Conservation (phyloP, 805 yeast genomes). For the Monosporozyma aquatica region DNA sequence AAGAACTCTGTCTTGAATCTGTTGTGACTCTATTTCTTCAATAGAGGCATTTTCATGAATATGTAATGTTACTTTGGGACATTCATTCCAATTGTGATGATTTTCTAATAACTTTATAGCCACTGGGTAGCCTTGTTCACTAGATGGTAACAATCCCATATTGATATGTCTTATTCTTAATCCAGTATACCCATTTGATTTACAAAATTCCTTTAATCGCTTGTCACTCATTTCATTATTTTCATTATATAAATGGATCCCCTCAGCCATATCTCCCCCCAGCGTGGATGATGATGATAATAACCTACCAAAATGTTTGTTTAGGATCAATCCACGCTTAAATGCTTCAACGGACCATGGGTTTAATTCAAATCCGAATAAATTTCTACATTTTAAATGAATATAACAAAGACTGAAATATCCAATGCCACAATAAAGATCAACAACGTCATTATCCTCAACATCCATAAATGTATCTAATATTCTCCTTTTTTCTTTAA, state of each 20-base stretch:
- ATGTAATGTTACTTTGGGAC: slow-evolving; percentile 36
- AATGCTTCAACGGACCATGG: slow-evolving; percentile 79
- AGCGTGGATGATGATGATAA: too few relatives aligned
- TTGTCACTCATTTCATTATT: slow-evolving; percentile 44
- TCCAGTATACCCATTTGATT: slow-evolving; percentile 19
- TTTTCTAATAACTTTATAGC: slow-evolving; percentile 25
- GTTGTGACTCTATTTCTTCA: slow-evolving; percentile 29
- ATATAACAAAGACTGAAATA: slow-evolving; percentile 69
- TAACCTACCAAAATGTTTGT: slow-evolving; percentile 26
- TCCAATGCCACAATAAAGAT: slow-evolving; percentile 79
- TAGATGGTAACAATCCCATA: slow-evolving; percentile 69
- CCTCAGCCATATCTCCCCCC: slow-evolving; percentile 11
- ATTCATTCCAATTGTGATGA: slow-evolving; percentile 10
- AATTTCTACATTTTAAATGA: slow-evolving; percentile 39
- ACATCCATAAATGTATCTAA: slow-evolving; percentile 35
- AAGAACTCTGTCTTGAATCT: slow-evolving; percentile 6
- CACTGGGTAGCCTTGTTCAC: slow-evolving; percentile 51
- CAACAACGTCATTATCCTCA: slow-evolving; percentile 42
- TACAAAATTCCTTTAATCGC: slow-evolving; percentile 31
- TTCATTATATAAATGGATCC: slow-evolving; percentile 44
- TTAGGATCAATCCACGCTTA: slow-evolving; percentile 41
- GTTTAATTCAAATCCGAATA: slow-evolving; percentile 76
- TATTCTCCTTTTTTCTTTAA: slow-evolving; percentile 68
- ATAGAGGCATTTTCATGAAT: slow-evolving; percentile 67
- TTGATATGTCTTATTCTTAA: slow-evolving; percentile 47